Evolutionary conservation across 2,329 filamentous ascomycete species (phyloP), one percentile per base, ranked within the genome.

Genomic region (Didymella glomerata): DNA sequence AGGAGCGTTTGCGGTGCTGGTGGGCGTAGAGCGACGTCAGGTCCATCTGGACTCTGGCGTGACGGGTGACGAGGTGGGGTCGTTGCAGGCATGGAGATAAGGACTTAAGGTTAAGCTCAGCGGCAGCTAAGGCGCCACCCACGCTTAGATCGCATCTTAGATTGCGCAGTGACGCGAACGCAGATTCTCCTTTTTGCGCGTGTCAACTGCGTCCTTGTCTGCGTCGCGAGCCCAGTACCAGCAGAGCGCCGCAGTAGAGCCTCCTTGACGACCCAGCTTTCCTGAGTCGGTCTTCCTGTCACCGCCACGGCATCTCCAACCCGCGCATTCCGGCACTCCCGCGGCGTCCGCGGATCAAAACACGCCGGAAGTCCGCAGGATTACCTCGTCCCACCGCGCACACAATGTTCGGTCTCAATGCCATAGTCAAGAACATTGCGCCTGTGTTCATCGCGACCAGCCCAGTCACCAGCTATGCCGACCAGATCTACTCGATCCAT

Each of bases 401-500:
- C 42, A 48, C 16, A 22, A 78, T 79, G 77, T 73, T 72, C 49
- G 67, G 78, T 64, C 62, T 78, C 54, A 76, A 74, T 36, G 66
- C 63, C 13, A 64, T 75, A 27, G 69, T 79, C 22, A 76, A 68
- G 41, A 64, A 70, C 41, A 74, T 79, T 34, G 76, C 77, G 44
- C 77, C 77, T 1, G 41, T 59, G 16, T 59, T 59, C 74, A 82
- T 89, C 62, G 80, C 88, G 51, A 82, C 85, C 9, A 88, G 86
- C 8, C 87, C 87, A 9, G 76, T 89, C 59, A 88, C 86, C 48
- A 87, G 85, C 66, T 89, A 89, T 78, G 83, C 85, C 61, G 87
- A 89, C 74, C 87, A 89, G 71, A 89, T 89, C 71, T 82, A 86
- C 73, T 85, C 83, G 66, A 89, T 89, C 69, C 83, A 88, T 76